Evolutionary conservation across 441 rosid genomes (phyloP), one percentile per base, ranked within the genome.

Genomic region (Populus hybrid): DNA sequence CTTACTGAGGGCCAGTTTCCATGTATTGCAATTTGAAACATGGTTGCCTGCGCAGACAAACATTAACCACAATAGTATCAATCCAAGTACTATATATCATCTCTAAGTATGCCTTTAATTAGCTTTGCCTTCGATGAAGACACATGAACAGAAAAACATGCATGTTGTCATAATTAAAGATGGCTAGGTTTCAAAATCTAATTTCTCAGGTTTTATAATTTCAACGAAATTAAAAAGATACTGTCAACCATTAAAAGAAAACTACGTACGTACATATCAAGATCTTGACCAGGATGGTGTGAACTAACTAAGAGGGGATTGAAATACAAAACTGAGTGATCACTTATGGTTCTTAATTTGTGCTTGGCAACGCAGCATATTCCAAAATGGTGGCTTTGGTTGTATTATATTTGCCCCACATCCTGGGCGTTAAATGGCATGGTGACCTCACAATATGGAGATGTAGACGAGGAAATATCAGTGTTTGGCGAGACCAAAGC

Each of bases 331-430:
- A 42, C 35, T 23, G 35, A 71, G 4, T 23, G 36, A 34, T 6
- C 32, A 23, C 14, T 42, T 24, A 24, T 40, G 16, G 12, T 3
- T 71, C 61, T 18, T 69, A 1, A 34, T 34, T 70, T 26, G 63
- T 42, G 28, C 36, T 73, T 68, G 18, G 6, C 3, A 18, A 24
- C 69, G 84, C 88, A 88, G 94, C 79, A 74, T 18, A 89, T 90
- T 14, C 97, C 97, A 1, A 85, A 78, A 63, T 89, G 97, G 91
- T 93, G 95, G 97, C 68, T 88, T 3, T 90, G 97, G 94, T 68
- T 82, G 76, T 88, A 89, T 42, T 90, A 87, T 70, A 2, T 84
- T 11, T 78, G 86, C 59, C 95, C 95, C 1, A 86, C 92, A 0
- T 88, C 97, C 50, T 93, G 94, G 98, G 76, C 85, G 6, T 79